A percentile compares a stretch with the other conserved stretches of the same genome.
These are phyloP conservation scores for Mrakia hoshinonis DNA, from an alignment of 768 basidiomycete species.

Conservation along the genomic window DNA sequence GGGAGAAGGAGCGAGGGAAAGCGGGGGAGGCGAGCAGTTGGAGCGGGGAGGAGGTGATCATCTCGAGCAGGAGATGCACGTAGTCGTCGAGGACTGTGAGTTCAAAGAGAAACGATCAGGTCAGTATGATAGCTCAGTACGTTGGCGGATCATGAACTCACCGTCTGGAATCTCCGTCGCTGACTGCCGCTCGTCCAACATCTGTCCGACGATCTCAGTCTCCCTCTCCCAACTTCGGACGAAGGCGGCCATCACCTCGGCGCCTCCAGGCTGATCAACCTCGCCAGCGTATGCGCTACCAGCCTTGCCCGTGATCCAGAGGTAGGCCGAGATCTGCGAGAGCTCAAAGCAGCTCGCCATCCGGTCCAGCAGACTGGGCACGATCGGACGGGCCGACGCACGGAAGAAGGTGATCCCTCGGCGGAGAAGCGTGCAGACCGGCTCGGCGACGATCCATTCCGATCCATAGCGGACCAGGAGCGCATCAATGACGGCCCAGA, in stretches of 20 bases:
- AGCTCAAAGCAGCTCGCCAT: slow-evolving; percentile 71
- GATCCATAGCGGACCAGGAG: slow-evolving; percentile 71
- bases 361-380: slow-evolving; percentile 60
- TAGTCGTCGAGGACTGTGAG: slow-evolving; percentile 85
- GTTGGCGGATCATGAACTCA: slow-evolving; percentile 43
- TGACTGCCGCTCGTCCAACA: slow-evolving; percentile 56
- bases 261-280: slow-evolving; percentile 46
- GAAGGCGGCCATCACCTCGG: slow-evolving; percentile 51
- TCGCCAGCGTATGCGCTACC: slow-evolving; percentile 62
- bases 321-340: slow-evolving; percentile 72
- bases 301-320: slow-evolving; percentile 89
- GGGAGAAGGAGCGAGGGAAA: slow-evolving; percentile 69
- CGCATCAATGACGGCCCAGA: slow-evolving; percentile 72
- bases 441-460: slow-evolving; percentile 68
- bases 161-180: slow-evolving; percentile 79
- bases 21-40: slow-evolving; percentile 67
- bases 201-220: slow-evolving; percentile 54
- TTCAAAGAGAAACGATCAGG: slow-evolving; percentile 8
- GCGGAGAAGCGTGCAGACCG: slow-evolving; percentile 71
- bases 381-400: slow-evolving; percentile 54
- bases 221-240: slow-evolving; percentile 59
- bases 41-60: slow-evolving; percentile 61
- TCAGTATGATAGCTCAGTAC: neutral
- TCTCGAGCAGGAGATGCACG: slow-evolving; percentile 63
- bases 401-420: slow-evolving; percentile 77